These are phyloP conservation scores for Daldinia sp. DNA, from an alignment of 2,329 filamentous ascomycete species.

Conservation along the genomic window DNA sequence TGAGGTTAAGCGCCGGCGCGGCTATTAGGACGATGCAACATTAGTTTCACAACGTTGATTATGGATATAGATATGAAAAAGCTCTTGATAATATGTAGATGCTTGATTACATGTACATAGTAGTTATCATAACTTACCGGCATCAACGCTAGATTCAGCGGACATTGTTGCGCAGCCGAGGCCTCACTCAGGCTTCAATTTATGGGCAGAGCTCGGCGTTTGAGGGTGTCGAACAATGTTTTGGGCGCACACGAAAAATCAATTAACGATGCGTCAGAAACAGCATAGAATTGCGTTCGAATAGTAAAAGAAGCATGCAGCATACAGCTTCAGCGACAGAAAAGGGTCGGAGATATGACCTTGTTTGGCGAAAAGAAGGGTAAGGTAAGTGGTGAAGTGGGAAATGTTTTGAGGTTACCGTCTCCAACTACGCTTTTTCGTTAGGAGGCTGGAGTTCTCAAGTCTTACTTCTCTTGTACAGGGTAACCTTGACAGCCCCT, in stretches of 20 bases:
- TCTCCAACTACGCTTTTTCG: constrained; percentile 36
- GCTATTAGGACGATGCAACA: constrained; percentile 53
- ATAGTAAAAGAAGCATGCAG: constrained; percentile 16
- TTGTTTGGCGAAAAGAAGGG: constrained; percentile 25
- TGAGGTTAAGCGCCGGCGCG: constrained; percentile 83
- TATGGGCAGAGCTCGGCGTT: constrained; percentile 44
- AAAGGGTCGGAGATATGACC: constrained; percentile 15
- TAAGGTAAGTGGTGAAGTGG: constrained; percentile 26
- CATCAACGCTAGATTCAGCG: constrained; percentile 47
- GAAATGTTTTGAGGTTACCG: constrained; percentile 40
- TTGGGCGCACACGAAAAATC: constrained; percentile 34
- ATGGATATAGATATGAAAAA: not conserved
- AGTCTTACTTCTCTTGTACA: constrained; percentile 18
- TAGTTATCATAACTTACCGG: constrained; percentile 26
- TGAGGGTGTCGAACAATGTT: constrained; percentile 25
- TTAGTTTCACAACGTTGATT: constrained; percentile 40
- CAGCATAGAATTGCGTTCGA: constrained; percentile 8
- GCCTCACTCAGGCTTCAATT: constrained; percentile 43
- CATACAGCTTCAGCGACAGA: constrained; percentile 31
- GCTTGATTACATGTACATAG: constrained; percentile 6
- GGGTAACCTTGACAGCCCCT: constrained; percentile 27
- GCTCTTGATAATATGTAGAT: constrained; percentile 13
- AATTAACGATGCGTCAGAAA: constrained; percentile 31
- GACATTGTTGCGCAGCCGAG: constrained; percentile 51
- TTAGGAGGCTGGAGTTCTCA: constrained; percentile 40